Percentiles rank a stretch among this genome's conserved stretches.
These are phyloP conservation scores for Beauveria sp. DNA, from an alignment of 2,329 filamentous ascomycete species.

Conservation along the genomic window DNA sequence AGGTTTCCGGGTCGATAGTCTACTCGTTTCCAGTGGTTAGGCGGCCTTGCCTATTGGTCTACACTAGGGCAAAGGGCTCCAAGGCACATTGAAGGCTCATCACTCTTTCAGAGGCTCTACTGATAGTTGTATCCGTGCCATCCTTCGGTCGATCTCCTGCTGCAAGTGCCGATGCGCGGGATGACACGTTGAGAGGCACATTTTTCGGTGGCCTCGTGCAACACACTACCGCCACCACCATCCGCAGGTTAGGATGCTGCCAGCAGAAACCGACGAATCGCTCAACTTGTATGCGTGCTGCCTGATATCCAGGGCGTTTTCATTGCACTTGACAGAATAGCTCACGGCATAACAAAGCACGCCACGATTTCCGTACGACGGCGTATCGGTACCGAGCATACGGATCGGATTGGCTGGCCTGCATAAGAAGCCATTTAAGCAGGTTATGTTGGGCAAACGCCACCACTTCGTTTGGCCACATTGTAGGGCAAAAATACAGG, in stretches of 20 bases:
- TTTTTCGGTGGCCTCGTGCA: conserved; percentile 2
- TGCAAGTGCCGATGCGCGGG: conserved; percentile 8
- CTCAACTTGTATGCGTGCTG: not conserved
- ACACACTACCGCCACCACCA: not conserved
- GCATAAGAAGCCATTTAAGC: not conserved
- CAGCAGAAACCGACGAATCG: not conserved
- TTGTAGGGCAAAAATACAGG: not conserved
- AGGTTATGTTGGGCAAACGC: not conserved
- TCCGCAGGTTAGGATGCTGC: not conserved
- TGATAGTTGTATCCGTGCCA: not conserved
- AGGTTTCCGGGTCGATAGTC: not conserved
- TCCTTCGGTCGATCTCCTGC: conserved; percentile 1
- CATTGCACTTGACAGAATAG: not conserved
- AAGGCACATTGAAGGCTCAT: conserved; percentile 1
- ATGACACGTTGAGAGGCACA: conserved; percentile 6
- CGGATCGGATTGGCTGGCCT: not conserved
- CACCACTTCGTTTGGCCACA: not conserved
- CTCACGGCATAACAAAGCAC: not conserved
- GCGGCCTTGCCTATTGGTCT: not conserved
- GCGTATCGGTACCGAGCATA: conserved; percentile 1
- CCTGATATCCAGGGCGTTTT: not conserved
- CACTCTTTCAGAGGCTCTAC: not conserved
- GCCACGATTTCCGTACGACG: not conserved
- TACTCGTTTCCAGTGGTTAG: not conserved
- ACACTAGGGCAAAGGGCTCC: not conserved